A percentile compares a stretch with the other conserved stretches of the same genome.
Evolutionary conservation across 805 yeast genomes (phyloP).

Genomic region (Sugiyamaella lignohabitans): DNA sequence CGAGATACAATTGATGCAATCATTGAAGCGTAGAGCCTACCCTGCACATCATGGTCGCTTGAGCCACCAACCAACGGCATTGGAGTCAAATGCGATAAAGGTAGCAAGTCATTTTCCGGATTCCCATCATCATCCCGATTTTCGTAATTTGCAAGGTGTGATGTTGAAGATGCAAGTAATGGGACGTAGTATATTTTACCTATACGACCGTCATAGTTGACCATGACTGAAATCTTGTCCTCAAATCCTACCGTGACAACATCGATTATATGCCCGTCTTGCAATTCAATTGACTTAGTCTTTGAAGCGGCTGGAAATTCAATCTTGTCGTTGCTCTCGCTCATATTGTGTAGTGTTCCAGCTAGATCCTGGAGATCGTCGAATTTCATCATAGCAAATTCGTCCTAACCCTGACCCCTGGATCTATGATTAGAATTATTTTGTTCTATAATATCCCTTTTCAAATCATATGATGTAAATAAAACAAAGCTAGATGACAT

Average conservation of each 20-base stretch:
- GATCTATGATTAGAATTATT: too few relatives aligned
- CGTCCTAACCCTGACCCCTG: too few relatives aligned
- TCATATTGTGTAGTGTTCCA: too few relatives aligned
- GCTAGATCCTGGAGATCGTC: too few relatives aligned
- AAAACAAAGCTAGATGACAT: too few relatives aligned
- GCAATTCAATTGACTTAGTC: background rate
- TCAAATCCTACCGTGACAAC: constrained; percentile 26
- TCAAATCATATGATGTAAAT: too few relatives aligned
- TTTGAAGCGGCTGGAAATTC: too few relatives aligned
- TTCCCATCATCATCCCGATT: background rate
- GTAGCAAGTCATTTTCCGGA: constrained; percentile 15
- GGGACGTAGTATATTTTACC: constrained; percentile 25
- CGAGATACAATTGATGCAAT: constrained; percentile 29
- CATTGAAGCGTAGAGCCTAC: constrained; percentile 27
- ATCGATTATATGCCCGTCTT: constrained; percentile 22
- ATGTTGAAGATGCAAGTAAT: constrained; percentile 13
- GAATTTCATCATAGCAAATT: too few relatives aligned
- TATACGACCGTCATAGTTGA: constrained; percentile 27
- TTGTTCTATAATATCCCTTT: too few relatives aligned
- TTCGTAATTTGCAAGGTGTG: constrained; percentile 3
- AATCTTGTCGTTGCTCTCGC: too few relatives aligned
- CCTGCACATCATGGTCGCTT: constrained; percentile 22
- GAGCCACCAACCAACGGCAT: constrained; percentile 22
- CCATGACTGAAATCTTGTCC: constrained; percentile 29
- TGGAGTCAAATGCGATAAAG: constrained; percentile 24